Base-by-base conservation (phyloP, 768 basidiomycete genomes). In the Suillus lakei region DNA sequence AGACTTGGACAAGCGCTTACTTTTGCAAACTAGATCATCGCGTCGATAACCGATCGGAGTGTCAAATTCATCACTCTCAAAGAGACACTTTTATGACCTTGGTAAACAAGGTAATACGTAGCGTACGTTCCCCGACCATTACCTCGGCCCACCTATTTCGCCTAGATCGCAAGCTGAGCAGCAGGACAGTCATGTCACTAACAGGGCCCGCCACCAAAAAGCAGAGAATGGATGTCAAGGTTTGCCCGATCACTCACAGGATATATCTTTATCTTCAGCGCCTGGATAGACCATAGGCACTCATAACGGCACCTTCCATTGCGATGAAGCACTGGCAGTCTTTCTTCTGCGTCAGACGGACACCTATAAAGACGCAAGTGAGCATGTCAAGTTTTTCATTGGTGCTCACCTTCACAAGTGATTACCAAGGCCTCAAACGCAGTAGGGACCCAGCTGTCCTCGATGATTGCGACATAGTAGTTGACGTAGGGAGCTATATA, bases 401-500 rank as follows among this genome's bases (percentile, higher is more conserved):
- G 28, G 21, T 59, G 21, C n/a, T 51, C 54, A 4, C 21, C n/a
- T 61, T 55, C 54, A 67, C 30, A 50, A 72, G 18, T 21, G 39
- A 8, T 39, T 30, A 18, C 62, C 46, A 70, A 89, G 89, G 83
- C 65, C 72, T 96, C 38, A 89, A 88, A 71, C 87, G 95, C 44
- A 89, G 84, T 46, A 85, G 95, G 48, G 91, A 95, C 73, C 89
- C 90, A 5, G 83, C 81, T 13, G 70, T 88, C 18, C 84, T 96
- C 39, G 88, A 89, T 66, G 83, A 87, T 7, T 96, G 96, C 76
- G 91, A 96, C 75, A 95, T 99, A 72, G 93, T 99, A 36, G 95
- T 99, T 28, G 97, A 99, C 73, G 96, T 99, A n/a, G 59, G 96
- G 98, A 12, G 96, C 92, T 7, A 85, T 92, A 28, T 99, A 98